phyloP scores from a whole-genome alignment of 2,329 filamentous ascomycete genomes.

The Fusarium foetens region DNA sequence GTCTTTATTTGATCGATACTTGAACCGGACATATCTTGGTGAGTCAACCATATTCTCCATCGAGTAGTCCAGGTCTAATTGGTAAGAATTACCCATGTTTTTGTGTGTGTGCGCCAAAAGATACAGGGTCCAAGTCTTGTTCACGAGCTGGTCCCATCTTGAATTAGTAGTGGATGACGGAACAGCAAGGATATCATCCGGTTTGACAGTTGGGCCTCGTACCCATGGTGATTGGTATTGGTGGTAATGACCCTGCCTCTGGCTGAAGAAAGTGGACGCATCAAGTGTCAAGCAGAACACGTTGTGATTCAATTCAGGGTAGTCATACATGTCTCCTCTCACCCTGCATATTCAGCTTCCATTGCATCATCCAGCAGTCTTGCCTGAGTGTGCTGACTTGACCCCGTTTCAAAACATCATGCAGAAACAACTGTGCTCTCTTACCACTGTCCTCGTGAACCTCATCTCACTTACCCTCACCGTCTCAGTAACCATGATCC shows the following conservation, averaged over 20 bases:
- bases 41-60: neutral
- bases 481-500: neutral
- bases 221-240: neutral
- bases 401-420: slow-evolving; percentile 7
- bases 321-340: neutral
- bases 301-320: slow-evolving; percentile 25
- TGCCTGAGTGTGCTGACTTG: neutral
- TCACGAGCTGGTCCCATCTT: slow-evolving; percentile 32
- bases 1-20: neutral
- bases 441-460: slow-evolving; percentile 17
- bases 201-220: slow-evolving; percentile 31
- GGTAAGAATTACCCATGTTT: slow-evolving; percentile 16
- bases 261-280: neutral
- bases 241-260: neutral
- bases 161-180: slow-evolving; percentile 29
- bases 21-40: neutral
- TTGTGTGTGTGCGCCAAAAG: slow-evolving; percentile 25
- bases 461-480: slow-evolving; percentile 1
- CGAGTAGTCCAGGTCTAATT: neutral
- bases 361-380: slow-evolving; percentile 6
- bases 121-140: slow-evolving; percentile 39
- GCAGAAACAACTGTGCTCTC: slow-evolving; percentile 2
- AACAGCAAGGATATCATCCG: slow-evolving; percentile 33
- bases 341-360: slow-evolving; percentile 16
- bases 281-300: slow-evolving; percentile 12